Conservation (phyloP, 148 eudicot genomes). For the Rhododendron mucronatum region DNA sequence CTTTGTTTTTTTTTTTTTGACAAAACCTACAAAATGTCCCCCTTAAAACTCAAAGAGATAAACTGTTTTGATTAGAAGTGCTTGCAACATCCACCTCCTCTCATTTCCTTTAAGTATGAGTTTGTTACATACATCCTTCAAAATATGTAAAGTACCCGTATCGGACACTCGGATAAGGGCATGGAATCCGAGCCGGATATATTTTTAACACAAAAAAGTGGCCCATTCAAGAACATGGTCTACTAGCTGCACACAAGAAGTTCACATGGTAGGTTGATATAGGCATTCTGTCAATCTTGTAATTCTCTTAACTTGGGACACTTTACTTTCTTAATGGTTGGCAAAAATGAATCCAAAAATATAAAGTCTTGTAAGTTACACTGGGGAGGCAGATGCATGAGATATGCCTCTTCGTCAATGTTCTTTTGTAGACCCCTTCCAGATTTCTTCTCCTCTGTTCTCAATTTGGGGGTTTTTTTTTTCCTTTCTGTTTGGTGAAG, state of each 20-base stretch:
- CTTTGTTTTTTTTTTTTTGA: no score
- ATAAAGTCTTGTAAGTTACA: not conserved
- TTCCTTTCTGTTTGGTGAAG: no score
- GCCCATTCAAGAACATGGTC: not conserved
- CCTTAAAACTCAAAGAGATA: not conserved
- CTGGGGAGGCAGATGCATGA: not conserved
- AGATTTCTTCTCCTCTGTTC: not conserved
- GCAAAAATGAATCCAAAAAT: not conserved
- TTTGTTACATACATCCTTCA: no score
- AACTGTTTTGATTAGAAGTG: not conserved
- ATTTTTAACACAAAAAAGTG: not conserved
- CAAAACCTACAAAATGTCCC: not conserved
- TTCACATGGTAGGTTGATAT: not conserved
- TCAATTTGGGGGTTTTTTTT: no score
- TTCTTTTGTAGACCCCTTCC: not conserved
- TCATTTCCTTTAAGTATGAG: not conserved
- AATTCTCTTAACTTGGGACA: not conserved
- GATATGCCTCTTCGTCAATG: not conserved
- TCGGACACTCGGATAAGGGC: no score
- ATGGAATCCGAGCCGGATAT: no score
- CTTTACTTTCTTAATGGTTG: not conserved
- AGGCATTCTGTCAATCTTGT: not conserved
- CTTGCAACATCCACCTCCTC: not conserved
- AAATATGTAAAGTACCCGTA: no score
- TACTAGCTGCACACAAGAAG: not conserved